Evolutionary conservation across 331 rosid species (phyloP).

Genomic region (Pyracantha coccinea): DNA sequence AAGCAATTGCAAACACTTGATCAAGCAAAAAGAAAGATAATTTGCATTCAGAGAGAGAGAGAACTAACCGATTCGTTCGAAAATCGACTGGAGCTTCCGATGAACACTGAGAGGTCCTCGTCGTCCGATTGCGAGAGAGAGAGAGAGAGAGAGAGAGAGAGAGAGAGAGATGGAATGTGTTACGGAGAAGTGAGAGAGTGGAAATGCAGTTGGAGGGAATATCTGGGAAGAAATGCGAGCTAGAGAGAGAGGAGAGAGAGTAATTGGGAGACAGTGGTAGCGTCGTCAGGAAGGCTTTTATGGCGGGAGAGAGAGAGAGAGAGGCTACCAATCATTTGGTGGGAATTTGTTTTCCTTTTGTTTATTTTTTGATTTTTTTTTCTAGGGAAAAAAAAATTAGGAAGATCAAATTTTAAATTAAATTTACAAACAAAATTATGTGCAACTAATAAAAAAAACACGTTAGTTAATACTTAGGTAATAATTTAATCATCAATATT

Average conservation of each 20-base stretch:
- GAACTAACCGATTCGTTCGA: conserved; percentile 20
- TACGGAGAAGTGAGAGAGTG: not conserved
- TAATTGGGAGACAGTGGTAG: conserved; percentile 24
- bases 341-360: conserved; percentile 53
- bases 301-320: conserved; percentile 24
- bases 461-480: no score
- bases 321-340: conserved; percentile 57
- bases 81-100: not conserved
- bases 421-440: no score
- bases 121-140: not conserved
- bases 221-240: not conserved
- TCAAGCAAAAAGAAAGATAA: not conserved
- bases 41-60: conserved; percentile 3
- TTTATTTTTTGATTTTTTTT: not conserved
- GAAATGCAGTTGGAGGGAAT: not conserved
- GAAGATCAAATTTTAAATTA: no score
- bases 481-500: no score
- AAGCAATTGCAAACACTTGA: not conserved
- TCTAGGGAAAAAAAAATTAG: not conserved
- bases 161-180: conserved; percentile 4
- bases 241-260: not conserved
- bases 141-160: conserved; percentile 7
- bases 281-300: conserved; percentile 22
- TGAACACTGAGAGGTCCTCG: not conserved
- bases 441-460: no score